Evolutionary conservation across 306 rosid species (phyloP).

Genomic region (Casuarina cunninghamiana): DNA sequence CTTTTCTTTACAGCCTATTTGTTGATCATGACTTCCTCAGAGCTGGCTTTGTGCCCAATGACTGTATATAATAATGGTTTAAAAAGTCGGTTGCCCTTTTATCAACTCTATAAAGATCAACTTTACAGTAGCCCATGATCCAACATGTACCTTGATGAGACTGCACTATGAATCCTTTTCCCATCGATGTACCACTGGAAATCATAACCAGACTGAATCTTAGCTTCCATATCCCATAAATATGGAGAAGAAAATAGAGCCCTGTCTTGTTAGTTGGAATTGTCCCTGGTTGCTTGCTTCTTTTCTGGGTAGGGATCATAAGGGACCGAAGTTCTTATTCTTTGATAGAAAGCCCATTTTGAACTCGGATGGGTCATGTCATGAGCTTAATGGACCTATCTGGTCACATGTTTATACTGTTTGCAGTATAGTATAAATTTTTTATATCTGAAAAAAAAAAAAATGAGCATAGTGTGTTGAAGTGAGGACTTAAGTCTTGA

Average conservation of each 20-base stretch:
- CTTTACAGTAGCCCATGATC: slow-evolving; percentile 5
- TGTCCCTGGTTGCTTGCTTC: too few relatives aligned
- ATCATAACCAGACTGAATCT: too few relatives aligned
- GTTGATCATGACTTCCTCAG: slow-evolving; percentile 13
- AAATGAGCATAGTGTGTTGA: too few relatives aligned
- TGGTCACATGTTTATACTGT: too few relatives aligned
- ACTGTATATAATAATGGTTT: slow-evolving; percentile 5
- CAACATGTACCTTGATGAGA: neutral
- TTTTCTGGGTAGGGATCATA: too few relatives aligned
- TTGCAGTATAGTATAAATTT: too few relatives aligned
- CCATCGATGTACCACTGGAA: neutral
- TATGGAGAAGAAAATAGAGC: neutral
- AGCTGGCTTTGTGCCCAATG: neutral
- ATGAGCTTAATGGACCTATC: too few relatives aligned
- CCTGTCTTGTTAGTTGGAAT: neutral
- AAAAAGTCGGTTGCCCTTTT: slow-evolving; percentile 21
- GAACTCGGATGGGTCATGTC: too few relatives aligned
- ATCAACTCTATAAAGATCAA: neutral
- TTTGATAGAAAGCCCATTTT: too few relatives aligned
- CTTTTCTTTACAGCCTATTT: slow-evolving; percentile 19
- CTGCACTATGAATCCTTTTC: neutral
- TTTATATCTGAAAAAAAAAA: too few relatives aligned
- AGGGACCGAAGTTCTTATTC: too few relatives aligned
- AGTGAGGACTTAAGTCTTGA: too few relatives aligned
- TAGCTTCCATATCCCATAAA: neutral